These are phyloP conservation scores for Neopestalotiopsis rosae DNA, from an alignment of 2,329 filamentous ascomycete species.

Conservation along the genomic window DNA sequence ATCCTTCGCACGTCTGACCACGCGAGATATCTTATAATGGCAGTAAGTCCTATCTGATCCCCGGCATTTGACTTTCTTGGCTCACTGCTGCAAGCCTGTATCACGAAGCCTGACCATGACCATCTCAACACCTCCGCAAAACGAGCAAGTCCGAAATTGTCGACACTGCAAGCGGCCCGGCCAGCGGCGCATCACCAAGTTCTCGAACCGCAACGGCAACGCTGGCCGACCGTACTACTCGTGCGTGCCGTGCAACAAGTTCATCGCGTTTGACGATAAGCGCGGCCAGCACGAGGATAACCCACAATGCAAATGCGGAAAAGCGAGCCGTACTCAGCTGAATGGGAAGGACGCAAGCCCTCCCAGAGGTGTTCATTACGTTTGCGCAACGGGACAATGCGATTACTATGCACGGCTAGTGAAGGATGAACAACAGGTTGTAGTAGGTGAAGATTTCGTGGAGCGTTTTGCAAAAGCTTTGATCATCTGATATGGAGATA, in stretches of 20 bases:
- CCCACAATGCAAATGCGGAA: not conserved
- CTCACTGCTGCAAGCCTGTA: not conserved
- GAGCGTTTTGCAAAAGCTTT: not conserved
- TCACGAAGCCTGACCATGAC: not conserved
- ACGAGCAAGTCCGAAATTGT: not conserved
- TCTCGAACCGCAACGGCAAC: slow-evolving; percentile 2
- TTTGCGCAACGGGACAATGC: slow-evolving; percentile 1
- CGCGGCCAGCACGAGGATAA: not conserved
- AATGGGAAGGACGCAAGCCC: not conserved
- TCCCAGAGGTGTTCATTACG: slow-evolving; percentile 5
- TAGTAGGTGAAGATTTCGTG: not conserved
- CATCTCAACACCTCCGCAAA: not conserved
- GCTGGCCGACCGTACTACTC: slow-evolving; percentile 9
- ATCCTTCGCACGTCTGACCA: no score
- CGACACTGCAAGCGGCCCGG: not conserved
- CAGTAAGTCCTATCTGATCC: not conserved
- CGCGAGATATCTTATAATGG: not conserved
- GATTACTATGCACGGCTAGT: not conserved
- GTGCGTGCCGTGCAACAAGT: not conserved
- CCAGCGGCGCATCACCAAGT: slow-evolving; percentile 2
- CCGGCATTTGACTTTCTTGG: not conserved
- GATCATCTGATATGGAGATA: not conserved
- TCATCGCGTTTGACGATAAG: slow-evolving; percentile 2
- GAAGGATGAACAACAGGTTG: not conserved
- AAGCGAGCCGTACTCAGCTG: not conserved